A percentile compares a stretch with the other conserved stretches of the same genome.
These are phyloP conservation scores for Leccinum imitatum DNA, from an alignment of 768 basidiomycete species.

Conservation along the genomic window DNA sequence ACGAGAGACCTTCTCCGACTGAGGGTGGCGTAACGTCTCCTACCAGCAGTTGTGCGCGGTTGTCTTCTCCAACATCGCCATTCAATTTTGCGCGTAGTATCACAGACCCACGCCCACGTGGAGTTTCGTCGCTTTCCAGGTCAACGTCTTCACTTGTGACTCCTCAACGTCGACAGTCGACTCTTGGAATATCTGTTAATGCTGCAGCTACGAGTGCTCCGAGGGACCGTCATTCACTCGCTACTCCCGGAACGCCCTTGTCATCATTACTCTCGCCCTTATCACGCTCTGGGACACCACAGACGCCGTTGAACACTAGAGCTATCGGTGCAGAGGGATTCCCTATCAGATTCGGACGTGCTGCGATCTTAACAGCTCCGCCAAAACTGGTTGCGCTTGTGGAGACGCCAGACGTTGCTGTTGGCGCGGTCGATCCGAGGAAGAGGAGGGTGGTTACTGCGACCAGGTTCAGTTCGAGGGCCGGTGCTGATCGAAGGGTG, in stretches of 20 bases:
- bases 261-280: slow-evolving; percentile 32
- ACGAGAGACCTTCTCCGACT: slow-evolving; percentile 21
- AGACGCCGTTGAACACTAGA: slow-evolving; percentile 26
- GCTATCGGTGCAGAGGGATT: slow-evolving; percentile 36
- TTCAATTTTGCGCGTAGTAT: slow-evolving; percentile 19
- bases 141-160: slow-evolving; percentile 46
- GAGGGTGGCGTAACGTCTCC: slow-evolving; percentile 26
- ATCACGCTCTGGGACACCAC: slow-evolving; percentile 34
- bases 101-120: slow-evolving; percentile 40
- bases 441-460: slow-evolving; percentile 85
- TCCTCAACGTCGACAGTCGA: slow-evolving; percentile 39
- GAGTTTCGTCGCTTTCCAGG: slow-evolving; percentile 51
- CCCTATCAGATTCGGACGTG: slow-evolving; percentile 58
- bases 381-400: slow-evolving; percentile 80
- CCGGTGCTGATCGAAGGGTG: slow-evolving; percentile 81
- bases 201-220: slow-evolving; percentile 28
- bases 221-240: slow-evolving; percentile 46
- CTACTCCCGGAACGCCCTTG: slow-evolving; percentile 40
- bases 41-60: slow-evolving; percentile 17
- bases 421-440: slow-evolving; percentile 82
- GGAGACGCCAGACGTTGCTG: slow-evolving; percentile 85
- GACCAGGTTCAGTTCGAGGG: slow-evolving; percentile 81
- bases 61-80: slow-evolving; percentile 31
- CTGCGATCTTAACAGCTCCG: slow-evolving; percentile 78
- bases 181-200: slow-evolving; percentile 35